Base-by-base conservation (phyloP, 257 asterid genomes). In the Rehmannia glutinosa region DNA sequence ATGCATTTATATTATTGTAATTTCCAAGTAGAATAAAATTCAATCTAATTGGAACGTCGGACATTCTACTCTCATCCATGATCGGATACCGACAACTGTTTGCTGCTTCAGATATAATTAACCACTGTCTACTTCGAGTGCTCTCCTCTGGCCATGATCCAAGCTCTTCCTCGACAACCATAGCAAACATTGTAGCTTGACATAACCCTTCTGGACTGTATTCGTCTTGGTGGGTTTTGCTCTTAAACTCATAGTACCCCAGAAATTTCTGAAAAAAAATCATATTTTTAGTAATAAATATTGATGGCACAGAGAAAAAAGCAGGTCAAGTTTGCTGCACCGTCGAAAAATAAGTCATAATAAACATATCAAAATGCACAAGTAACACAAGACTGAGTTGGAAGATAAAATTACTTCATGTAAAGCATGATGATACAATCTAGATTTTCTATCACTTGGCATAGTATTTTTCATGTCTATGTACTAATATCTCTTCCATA, bases 1-100 rank as follows among this genome's bases (percentile, higher is more conserved):
- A n/a, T n/a, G n/a, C n/a, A n/a, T n/a, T n/a, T n/a, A n/a, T n/a
- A n/a, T n/a, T n/a, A n/a, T n/a, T n/a, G n/a, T n/a, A n/a, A n/a
- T n/a, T n/a, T n/a, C n/a, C n/a, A n/a, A 66, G 28, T 47, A 68
- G 70, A 43, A 75, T 72, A 6, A n/a, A n/a, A n/a, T n/a, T n/a
- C n/a, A n/a, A n/a, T n/a, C n/a, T n/a, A n/a, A n/a, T n/a, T n/a
- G n/a, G n/a, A n/a, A n/a, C n/a, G n/a, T n/a, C n/a, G n/a, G n/a
- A n/a, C n/a, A n/a, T n/a, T n/a, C n/a, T n/a, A 52, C 77, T 56
- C 74, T 71, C 81, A 76, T 76, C 81, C 81, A 76, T n/a, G n/a
- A n/a, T n/a, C 2, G 67, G 70, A 45, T 76, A 77, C 23, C 81
- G 70, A 54, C 77, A 71, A 30, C 71, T 49, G 2, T 66, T 17